Evolutionary conservation across 2,329 filamentous ascomycete genomes (phyloP).

Genomic region (Penicillium hesseltinei): DNA sequence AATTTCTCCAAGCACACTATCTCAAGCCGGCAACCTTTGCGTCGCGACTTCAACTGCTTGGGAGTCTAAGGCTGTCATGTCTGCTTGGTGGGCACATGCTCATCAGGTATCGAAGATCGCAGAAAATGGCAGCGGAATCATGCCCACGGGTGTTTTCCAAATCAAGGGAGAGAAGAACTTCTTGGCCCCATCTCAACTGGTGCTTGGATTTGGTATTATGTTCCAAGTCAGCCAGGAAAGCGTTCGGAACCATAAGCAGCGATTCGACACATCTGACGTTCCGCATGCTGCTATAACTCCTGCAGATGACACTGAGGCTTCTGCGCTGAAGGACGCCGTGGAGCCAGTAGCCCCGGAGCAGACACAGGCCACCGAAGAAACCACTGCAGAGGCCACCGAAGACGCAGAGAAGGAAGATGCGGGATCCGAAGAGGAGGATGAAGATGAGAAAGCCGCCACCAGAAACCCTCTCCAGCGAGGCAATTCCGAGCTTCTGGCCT

Average conservation of each 20-base stretch:
- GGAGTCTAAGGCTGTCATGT: conserved; percentile 95
- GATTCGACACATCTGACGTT: conserved; percentile 45
- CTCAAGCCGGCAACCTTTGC: conserved; percentile 81
- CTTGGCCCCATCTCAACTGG: conserved; percentile 78
- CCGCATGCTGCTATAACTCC: neutral
- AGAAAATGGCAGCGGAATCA: conserved; percentile 70
- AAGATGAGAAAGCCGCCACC: conserved; percentile 22
- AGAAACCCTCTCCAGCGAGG: conserved; percentile 24
- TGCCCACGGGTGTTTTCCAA: conserved; percentile 75
- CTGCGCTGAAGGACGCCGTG: conserved; percentile 14
- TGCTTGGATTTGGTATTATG: conserved; percentile 83
- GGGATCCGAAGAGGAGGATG: conserved; percentile 21
- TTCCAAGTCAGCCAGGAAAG: conserved; percentile 89
- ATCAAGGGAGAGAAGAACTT: conserved; percentile 87
- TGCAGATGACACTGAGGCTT: conserved; percentile 27
- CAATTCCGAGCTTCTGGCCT: conserved; percentile 9
- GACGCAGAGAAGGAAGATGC: conserved; percentile 4
- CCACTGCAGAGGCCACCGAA: conserved; percentile 10
- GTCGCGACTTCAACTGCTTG: conserved; percentile 86
- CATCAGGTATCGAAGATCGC: conserved; percentile 88
- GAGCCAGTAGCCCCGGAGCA: conserved; percentile 18
- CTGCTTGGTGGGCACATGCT: conserved; percentile 90
- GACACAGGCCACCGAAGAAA: conserved; percentile 20
- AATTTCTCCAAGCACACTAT: conserved; percentile 85
- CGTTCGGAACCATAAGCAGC: conserved; percentile 72